Base-by-base conservation (phyloP, 2,329 filamentous ascomycete genomes). In the Pseudocercospora pini-densiflorae region DNA sequence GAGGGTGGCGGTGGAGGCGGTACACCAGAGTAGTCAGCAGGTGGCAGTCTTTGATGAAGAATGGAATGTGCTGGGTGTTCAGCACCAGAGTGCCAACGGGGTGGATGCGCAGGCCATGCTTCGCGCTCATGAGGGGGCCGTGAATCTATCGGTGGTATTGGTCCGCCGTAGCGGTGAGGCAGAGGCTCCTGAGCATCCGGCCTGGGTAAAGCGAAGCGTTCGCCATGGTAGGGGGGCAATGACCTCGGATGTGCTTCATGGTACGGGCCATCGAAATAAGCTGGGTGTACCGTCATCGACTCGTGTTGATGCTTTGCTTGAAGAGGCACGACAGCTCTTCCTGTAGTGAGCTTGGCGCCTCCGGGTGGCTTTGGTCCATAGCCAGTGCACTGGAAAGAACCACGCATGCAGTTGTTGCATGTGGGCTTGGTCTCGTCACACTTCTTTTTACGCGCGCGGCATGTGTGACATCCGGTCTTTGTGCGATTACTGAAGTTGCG, bases 381-480 rank as follows among this genome's bases (percentile, higher is more conserved):
- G 60, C 95, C 95, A 72, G 92, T 91, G 78, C 95, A 99, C 36
- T 92, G 84, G 78, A 98, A 98, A 16, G 92, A 92, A 53, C 95
- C 94, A 68, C 93, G 91, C 63, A 91, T 85, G 80, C 95, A 99
- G 76, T 99, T 98, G 77, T 90, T 91, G 81, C 95, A 98, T 79
- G 93, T 89, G 27, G 95, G 95, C 79, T 97, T 96, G 62, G 87
- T 87, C 82, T 98, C 95, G 77, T 98, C 94, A 77, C 95, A 98
- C 81, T 98, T 98, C 88, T 98, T 98, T 86, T 98, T 98, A 66
- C 94, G 87, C 77, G 88, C 88, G 67, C 94, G 87, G 78, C 94
- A 98, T 5, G 94, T 98, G 80, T 97, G 88, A 78, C 94, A 98
- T 33, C 94, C 93, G 9, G 94, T 97, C 81, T 98, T 98, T 21